Conservation (phyloP, 2,329 filamentous ascomycete species). For the Zymoseptoria tritici region DNA sequence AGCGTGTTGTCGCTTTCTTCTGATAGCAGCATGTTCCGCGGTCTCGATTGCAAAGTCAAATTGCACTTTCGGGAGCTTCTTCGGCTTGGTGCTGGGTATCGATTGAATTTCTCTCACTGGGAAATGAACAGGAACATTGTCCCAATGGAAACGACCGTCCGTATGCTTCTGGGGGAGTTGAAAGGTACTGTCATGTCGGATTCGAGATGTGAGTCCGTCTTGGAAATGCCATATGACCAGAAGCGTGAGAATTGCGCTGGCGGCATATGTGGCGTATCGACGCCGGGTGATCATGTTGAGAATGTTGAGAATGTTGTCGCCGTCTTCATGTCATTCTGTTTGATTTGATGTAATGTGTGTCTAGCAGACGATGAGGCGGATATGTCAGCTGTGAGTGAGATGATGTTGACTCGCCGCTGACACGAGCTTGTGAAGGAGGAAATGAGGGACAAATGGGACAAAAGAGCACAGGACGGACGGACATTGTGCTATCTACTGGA, state of each 20-base stretch:
- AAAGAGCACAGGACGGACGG: neutral
- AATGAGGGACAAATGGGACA: neutral
- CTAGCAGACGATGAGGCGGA: too few species aligned
- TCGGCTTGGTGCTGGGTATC: constrained; percentile 33
- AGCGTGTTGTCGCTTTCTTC: constrained; percentile 29
- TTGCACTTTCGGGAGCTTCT: constrained; percentile 37
- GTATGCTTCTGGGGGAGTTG: constrained; percentile 4
- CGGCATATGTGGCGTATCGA: constrained; percentile 32
- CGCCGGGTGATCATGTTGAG: constrained; percentile 33
- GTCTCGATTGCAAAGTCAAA: constrained; percentile 33
- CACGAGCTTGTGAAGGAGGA: neutral
- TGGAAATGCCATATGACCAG: constrained; percentile 33
- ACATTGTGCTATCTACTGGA: neutral
- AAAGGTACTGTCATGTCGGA: constrained; percentile 13
- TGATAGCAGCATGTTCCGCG: constrained; percentile 25
- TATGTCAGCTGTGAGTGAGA: neutral
- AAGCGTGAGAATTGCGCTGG: constrained; percentile 29
- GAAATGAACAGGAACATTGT: constrained; percentile 33
- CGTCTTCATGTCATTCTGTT: neutral
- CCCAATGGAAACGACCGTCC: constrained; percentile 33
- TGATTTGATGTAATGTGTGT: neutral
- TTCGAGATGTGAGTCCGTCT: constrained; percentile 11
- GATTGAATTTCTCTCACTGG: constrained; percentile 31
- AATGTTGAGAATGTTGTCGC: neutral
- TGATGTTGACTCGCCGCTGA: neutral